Conservation (phyloP, 441 rosid genomes). For the Populus tomentosa region DNA sequence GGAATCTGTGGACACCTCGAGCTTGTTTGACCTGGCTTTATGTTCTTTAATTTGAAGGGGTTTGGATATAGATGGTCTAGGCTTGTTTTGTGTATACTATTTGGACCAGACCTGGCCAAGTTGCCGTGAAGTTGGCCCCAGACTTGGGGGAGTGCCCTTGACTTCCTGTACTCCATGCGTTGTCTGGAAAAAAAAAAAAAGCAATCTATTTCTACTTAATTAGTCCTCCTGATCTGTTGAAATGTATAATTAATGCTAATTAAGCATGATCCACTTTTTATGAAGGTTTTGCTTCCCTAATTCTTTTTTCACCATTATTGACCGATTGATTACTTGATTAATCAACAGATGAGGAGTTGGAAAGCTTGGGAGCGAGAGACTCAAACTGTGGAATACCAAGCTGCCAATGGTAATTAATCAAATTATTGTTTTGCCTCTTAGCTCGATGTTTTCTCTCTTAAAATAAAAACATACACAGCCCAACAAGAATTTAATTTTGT, state of each 20-base stretch:
- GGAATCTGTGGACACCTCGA: neutral
- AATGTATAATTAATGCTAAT: neutral
- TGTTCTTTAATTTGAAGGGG: no score
- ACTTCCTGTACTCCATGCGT: neutral
- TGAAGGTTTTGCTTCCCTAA: neutral
- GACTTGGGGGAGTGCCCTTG: neutral
- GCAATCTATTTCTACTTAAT: no score
- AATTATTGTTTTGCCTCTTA: neutral
- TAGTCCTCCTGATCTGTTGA: neutral
- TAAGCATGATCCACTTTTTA: neutral
- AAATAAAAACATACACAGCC: no score
- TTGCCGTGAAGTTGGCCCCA: no score
- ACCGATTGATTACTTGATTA: neutral
- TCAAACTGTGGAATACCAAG: conserved; percentile 44
- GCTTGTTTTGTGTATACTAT: no score
- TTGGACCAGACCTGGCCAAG: no score
- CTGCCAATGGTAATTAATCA: conserved; percentile 38
- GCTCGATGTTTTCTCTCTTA: neutral
- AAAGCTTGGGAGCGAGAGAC: conserved; percentile 61
- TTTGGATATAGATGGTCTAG: no score
- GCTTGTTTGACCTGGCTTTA: neutral
- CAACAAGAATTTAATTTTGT: no score
- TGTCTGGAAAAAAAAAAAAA: no score
- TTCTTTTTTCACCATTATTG: neutral
- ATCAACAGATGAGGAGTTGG: conserved; percentile 49